Evolutionary conservation across 768 basidiomycete species (phyloP), one percentile per base, ranked within the genome.

Genomic region (Amanita rubescens): DNA sequence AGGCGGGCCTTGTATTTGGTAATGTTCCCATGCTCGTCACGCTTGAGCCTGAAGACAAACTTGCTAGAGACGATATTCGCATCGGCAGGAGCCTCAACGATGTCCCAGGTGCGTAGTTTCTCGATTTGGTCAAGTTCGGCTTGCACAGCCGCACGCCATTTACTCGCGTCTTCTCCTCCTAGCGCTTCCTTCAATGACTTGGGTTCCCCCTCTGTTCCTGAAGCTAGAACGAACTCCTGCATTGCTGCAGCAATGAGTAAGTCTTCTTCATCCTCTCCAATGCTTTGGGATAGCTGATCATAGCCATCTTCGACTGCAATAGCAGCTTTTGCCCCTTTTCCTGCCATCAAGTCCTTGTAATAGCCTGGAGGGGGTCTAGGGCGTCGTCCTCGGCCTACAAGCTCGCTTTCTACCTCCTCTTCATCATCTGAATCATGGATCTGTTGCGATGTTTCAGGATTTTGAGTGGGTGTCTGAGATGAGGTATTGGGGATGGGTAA

Each of bases 131-230:
- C n/a, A n/a, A n/a, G n/a, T n/a, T n/a, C n/a, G n/a, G n/a, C n/a
- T n/a, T n/a, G n/a, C n/a, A n/a, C n/a, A n/a, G n/a, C n/a, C n/a
- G n/a, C n/a, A n/a, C n/a, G n/a, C n/a, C n/a, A n/a, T n/a, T n/a
- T n/a, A n/a, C n/a, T n/a, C n/a, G n/a, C n/a, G n/a, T n/a, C n/a
- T n/a, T n/a, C n/a, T n/a, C n/a, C n/a, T n/a, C n/a, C n/a, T n/a
- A n/a, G n/a, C n/a, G n/a, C n/a, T n/a, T 69, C 42, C 1, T 72
- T 71, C n/a, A n/a, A n/a, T n/a, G n/a, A n/a, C n/a, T n/a, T n/a
- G n/a, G 60, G 65, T 76, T 0, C 75, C 74, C 12, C 38, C 15
- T 15, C 38, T 39, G 15, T 19, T 19, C 38, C 38, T 39, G 38
- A 15, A 14, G 15, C 38, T 39, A 39, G 38, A 39, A 11, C 38